phyloP scores from a whole-genome alignment of 169 alveolate species.

The Plasmodium billcollinsi region DNA sequence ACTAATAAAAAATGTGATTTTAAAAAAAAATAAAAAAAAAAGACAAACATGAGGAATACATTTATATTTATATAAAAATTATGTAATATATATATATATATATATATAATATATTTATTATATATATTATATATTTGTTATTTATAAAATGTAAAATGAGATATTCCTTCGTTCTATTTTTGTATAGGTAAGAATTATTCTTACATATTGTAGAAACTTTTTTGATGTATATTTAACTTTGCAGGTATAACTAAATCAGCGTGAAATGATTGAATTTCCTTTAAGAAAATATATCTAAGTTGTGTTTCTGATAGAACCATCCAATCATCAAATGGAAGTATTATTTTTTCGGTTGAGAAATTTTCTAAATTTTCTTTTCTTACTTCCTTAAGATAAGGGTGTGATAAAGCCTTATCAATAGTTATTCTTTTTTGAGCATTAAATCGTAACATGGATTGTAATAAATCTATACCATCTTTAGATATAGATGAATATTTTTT shows the following conservation, averaged over 20 bases:
- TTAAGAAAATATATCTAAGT: slow-evolving; percentile 87
- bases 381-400: slow-evolving; percentile 93
- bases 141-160: too few relatives aligned
- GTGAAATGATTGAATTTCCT: slow-evolving; percentile 89
- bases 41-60: too few relatives aligned
- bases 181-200: too few relatives aligned
- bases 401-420: slow-evolving; percentile 93
- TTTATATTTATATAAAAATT: too few relatives aligned
- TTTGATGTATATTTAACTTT: slow-evolving; percentile 67
- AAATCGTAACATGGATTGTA: slow-evolving; percentile 93
- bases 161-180: too few relatives aligned
- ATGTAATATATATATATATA: too few relatives aligned
- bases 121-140: too few relatives aligned
- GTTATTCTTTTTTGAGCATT: slow-evolving; percentile 94
- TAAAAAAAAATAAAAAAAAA: too few relatives aligned
- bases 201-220: slow-evolving; percentile 14
- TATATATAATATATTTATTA: too few relatives aligned
- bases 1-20: too few relatives aligned
- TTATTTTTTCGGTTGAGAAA: slow-evolving; percentile 77
- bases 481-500: slow-evolving; percentile 91
- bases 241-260: slow-evolving; percentile 89
- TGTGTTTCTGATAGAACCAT: slow-evolving; percentile 92
- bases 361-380: slow-evolving; percentile 79
- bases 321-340: slow-evolving; percentile 94
- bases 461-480: slow-evolving; percentile 91